phyloP scores from a whole-genome alignment of 1,284 basidiomycete species.

The Rhodotorula sp. region DNA sequence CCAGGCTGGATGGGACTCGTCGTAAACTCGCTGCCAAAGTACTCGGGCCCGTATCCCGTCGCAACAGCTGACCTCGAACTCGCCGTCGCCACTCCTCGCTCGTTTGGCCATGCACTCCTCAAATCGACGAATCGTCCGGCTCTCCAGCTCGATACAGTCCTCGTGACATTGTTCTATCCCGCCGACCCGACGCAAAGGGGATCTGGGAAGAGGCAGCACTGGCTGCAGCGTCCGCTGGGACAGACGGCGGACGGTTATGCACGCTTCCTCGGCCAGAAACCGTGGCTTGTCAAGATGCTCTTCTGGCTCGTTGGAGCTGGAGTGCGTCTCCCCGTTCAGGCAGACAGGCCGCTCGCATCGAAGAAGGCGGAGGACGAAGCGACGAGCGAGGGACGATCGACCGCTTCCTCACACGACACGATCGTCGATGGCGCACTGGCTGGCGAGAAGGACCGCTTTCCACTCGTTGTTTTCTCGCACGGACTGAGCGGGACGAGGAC shows the following conservation, averaged over 20 bases:
- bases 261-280: conserved; percentile 11
- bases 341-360: conserved; percentile 8
- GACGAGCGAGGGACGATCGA: too few species aligned
- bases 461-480: conserved; percentile 74
- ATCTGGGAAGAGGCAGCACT: background rate
- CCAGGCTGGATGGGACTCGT: conserved; percentile 35
- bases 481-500: conserved; percentile 71
- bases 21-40: conserved; percentile 36
- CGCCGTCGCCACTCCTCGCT: background rate
- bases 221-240: conserved; percentile 24
- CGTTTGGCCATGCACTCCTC: conserved; percentile 42
- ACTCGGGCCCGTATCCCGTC: conserved; percentile 30
- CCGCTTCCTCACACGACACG: background rate
- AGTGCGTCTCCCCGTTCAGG: conserved; percentile 13
- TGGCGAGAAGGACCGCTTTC: conserved; percentile 41
- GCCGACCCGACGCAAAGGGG: conserved; percentile 19
- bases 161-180: conserved; percentile 53
- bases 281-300: conserved; percentile 17
- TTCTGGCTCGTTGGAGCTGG: conserved; percentile 17
- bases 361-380: background rate
- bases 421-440: background rate
- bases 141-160: conserved; percentile 48
- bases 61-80: conserved; percentile 34
- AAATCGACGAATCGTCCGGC: conserved; percentile 40
- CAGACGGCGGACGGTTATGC: conserved; percentile 24